Base-by-base conservation (phyloP, 2,329 filamentous ascomycete species). In the Penicillium sp. region DNA sequence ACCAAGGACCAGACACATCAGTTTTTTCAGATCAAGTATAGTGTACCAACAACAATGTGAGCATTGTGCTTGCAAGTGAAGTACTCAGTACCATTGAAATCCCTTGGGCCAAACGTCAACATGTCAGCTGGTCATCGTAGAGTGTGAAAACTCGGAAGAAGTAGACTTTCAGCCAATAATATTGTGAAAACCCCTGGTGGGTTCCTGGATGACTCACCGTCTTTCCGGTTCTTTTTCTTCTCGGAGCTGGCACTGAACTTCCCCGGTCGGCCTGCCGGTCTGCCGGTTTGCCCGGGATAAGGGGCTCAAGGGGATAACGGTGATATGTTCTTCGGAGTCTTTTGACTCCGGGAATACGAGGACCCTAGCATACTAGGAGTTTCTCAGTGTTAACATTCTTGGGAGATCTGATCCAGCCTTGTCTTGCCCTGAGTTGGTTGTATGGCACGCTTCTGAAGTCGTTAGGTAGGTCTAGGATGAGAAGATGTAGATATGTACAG, bases 141-240 rank as follows among this genome's bases (percentile, higher is more conserved):
- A 43, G 26, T 2, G 26, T 16, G 31, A 37, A 42, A 44, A 43
- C 26, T 27, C 26, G 34, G 42, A 39, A 39, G 14, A 40, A 16
- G 5, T 18, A 26, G n/a, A 16, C 9, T 14, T 28, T 18, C 24
- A 28, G 35, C 35, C 22, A 37, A 24, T 37, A 2, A 37, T 8
- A n/a, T 5, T 8, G 18, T 4, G 5, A 14, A 9, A 9, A 14
- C 13, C 35, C 35, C 35, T 24, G 35, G 22, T 37, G 35, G n/a
- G 29, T 42, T 18, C 43, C 50, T 40, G 35, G 26, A 42, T 59
- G 57, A 59, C 42, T 59, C 56, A 59, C 42, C 39, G 3, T 27
- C 18, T 29, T 52, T 16, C 57, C 57, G 57, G 47, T 58, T 59
- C 57, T 53, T 59, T 59, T 57, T 59, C 57, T 59, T 54, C 46